Conservation (phyloP, 139 green algal species). For the Chlamydomonas sp. region DNA sequence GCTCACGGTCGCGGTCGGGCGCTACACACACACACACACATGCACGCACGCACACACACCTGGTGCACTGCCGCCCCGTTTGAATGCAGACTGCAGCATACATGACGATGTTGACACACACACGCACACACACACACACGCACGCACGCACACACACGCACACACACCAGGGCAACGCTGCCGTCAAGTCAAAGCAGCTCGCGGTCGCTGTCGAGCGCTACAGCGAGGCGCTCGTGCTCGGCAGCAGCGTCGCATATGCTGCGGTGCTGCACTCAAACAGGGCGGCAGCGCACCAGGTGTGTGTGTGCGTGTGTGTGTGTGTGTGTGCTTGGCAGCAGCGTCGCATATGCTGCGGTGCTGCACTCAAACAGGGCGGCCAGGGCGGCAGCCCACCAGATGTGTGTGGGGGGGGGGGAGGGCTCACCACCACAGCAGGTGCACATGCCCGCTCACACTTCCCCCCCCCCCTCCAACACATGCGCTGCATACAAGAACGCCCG, state of each 20-base stretch:
- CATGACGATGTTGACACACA: too few species aligned
- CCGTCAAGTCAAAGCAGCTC: constrained; percentile 28
- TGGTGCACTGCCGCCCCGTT: too few species aligned
- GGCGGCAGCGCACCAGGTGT: constrained; percentile 50
- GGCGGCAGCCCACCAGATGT: constrained; percentile 46
- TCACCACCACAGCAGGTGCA: too few species aligned
- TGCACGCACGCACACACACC: too few species aligned
- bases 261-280: constrained; percentile 75
- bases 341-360: constrained; percentile 60
- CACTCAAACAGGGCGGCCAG: constrained; percentile 72
- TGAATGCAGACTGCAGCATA: too few species aligned
- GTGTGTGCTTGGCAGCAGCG: constrained; percentile 14
- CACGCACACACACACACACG: too few species aligned
- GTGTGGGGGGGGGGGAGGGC: background rate
- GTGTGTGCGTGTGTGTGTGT: background rate
- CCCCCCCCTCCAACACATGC: too few species aligned
- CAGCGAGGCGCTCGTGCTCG: constrained; percentile 29
- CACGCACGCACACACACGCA: too few species aligned
- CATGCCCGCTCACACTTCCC: too few species aligned
- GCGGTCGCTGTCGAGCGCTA: constrained; percentile 41
- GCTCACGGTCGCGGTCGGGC: too few species aligned
- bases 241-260: constrained; percentile 34
- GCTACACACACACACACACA: too few species aligned
- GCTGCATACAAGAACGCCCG: too few species aligned
- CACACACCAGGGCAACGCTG: constrained; percentile 55